phyloP scores from a whole-genome alignment of 352 stramenopile genomes.

The Pythium phragmitis region DNA sequence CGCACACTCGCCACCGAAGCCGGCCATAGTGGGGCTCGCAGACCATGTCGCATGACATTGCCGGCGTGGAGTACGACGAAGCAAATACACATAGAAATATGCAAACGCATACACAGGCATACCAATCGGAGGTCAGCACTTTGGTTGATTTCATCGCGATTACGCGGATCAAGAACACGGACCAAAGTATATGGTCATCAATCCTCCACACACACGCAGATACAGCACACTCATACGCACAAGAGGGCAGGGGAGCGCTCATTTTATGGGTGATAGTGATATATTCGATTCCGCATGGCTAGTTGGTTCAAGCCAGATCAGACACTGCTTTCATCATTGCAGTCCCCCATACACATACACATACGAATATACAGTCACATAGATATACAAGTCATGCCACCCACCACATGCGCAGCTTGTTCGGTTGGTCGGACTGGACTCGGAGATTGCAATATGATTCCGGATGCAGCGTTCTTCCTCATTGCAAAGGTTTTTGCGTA shows the following conservation, averaged over 20 bases:
- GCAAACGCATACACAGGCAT: constrained; percentile 12
- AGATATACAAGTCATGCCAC: constrained; percentile 28
- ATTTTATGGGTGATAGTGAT: constrained; percentile 94
- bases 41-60: constrained; percentile 69
- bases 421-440: constrained; percentile 43
- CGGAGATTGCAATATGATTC: constrained; percentile 88
- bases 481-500: constrained; percentile 51
- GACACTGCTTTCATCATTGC: constrained; percentile 84
- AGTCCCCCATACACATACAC: constrained; percentile 31
- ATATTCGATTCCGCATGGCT: constrained; percentile 89
- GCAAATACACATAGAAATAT: constrained; percentile 32
- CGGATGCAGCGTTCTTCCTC: constrained; percentile 86
- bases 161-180: constrained; percentile 90
- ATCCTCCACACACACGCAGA: constrained; percentile 32
- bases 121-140: constrained; percentile 66
- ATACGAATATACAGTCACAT: constrained; percentile 24
- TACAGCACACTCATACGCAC: constrained; percentile 9
- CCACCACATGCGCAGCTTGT: constrained; percentile 5
- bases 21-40: constrained; percentile 21
- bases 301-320: constrained; percentile 91
- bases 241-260: constrained; percentile 51
- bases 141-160: constrained; percentile 91
- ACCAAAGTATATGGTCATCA: constrained; percentile 91
- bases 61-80: constrained; percentile 89
- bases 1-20: neutral